Evolutionary conservation across 192 early-diverging fungal species (phyloP), one percentile per base, ranked within the genome.

Genomic region (Coemansia sp.): DNA sequence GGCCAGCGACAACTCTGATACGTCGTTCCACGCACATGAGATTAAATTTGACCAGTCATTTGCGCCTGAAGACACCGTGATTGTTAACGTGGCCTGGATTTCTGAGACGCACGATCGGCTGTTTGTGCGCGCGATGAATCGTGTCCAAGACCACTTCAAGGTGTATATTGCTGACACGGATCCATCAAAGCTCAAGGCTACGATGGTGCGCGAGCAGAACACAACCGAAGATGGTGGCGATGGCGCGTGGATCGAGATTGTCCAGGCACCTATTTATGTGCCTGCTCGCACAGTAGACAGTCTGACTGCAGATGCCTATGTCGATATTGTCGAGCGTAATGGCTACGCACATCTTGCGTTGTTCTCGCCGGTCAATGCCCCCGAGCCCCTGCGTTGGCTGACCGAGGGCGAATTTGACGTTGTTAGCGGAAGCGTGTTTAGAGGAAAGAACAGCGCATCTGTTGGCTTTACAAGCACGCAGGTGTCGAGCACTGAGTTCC

Each of bases 81-180:
- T 98, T 62, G 85, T 86, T n/a, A 88, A 90, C 60, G 85, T 95
- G 34, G 67, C 70, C 13, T 98, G 96, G 96, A 61, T 89, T 17
- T 88, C 87, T 1, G 75, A 81, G 22, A 72, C 60, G 27, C 76
- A 85, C 42, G 71, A 78, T 25, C 48, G 67, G 4, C 64, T 98
- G 45, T 49, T 95, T 19, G 89, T 92, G 27, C 80, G 89, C 50
- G 81, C 83, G 23, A 91, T 91, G 71, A 98, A 98, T 62, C 80
- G 96, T 15, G 87, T 97, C 18, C 96, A 98, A 59, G 91, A 94
- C 67, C 81, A 85, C 4, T 80, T 87, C 60, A 79, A 84, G 17
- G 67, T 92, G 27, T 91, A 85, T 50, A 48, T 93, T 23, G 84
- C 87, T 4, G 67, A 50, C 21, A 59, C 81, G 1, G 62, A 73